Percentiles rank a stretch among this genome's conserved stretches.
Evolutionary conservation across 169 alveolate genomes (phyloP).

Genomic region (Cystoisospora suis): DNA sequence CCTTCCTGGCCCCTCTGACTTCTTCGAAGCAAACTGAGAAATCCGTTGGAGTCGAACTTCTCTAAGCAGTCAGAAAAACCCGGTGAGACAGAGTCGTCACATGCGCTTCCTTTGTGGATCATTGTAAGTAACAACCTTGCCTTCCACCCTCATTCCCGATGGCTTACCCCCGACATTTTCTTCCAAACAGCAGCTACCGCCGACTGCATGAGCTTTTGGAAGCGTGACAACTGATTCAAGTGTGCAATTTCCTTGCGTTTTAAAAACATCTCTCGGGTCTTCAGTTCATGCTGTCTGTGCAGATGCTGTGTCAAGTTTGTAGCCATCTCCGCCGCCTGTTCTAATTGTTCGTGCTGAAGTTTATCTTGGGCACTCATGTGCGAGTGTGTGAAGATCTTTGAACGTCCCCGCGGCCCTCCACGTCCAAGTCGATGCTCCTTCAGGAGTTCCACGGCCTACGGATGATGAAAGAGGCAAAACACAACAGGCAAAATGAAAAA

Average conservation of each 20-base stretch:
- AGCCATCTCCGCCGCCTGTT: constrained; percentile 48
- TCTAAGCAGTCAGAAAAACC: neutral
- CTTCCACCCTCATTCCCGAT: neutral
- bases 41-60: neutral
- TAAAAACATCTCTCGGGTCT: constrained; percentile 18
- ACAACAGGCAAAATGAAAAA: neutral
- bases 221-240: constrained; percentile 44
- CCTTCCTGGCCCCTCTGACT: too few relatives aligned
- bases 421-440: constrained; percentile 45
- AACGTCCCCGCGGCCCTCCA: constrained; percentile 54
- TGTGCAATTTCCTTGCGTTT: constrained; percentile 56
- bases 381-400: constrained; percentile 4
- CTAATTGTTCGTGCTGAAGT: constrained; percentile 51
- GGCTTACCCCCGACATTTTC: constrained; percentile 36
- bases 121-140: neutral
- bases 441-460: constrained; percentile 42
- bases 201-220: constrained; percentile 51
- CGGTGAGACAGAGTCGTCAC: neutral
- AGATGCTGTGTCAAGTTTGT: constrained; percentile 19
- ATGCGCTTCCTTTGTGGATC: neutral
- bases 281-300: constrained; percentile 34
- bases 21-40: too few relatives aligned
- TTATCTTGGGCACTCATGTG: constrained; percentile 44
- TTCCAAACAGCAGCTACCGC: constrained; percentile 37
- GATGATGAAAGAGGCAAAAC: neutral